Evolutionary conservation across 208 protist genomes (phyloP).

Genomic region (Blechomonas ayalai): DNA sequence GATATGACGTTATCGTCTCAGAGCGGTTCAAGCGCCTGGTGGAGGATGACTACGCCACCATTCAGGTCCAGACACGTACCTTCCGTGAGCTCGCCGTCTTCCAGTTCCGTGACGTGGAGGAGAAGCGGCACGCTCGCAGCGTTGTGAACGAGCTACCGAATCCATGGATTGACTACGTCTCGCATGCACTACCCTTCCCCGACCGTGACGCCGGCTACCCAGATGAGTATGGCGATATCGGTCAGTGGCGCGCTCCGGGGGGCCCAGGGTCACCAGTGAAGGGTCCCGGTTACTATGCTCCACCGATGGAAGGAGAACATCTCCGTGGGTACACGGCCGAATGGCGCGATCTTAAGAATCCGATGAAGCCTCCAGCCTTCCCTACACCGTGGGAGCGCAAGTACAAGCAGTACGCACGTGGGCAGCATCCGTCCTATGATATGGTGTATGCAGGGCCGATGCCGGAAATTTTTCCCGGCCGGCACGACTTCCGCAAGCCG

Average conservation of each 20-base stretch:
- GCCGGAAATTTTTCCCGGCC: constrained; percentile 87
- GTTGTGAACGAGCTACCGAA: constrained; percentile 82
- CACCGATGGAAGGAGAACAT: constrained; percentile 86
- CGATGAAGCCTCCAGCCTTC: constrained; percentile 80
- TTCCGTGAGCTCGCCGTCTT: constrained; percentile 88
- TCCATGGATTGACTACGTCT: constrained; percentile 84
- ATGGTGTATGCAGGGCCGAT: constrained; percentile 88
- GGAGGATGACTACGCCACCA: constrained; percentile 88
- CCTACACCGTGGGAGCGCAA: constrained; percentile 85
- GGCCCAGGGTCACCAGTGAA: constrained; percentile 77
- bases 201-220: constrained; percentile 87
- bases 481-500: constrained; percentile 80
- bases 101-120: constrained; percentile 82
- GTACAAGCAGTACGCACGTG: constrained; percentile 87
- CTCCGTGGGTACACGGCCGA: constrained; percentile 81
- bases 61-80: constrained; percentile 81
- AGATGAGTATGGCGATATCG: constrained; percentile 89
- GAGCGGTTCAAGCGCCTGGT: constrained; percentile 74
- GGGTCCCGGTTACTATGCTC: constrained; percentile 84
- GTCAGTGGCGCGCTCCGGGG: constrained; percentile 84
- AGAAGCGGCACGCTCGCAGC: constrained; percentile 70
- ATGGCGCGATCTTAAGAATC: constrained; percentile 86
- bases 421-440: constrained; percentile 88
- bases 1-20: constrained; percentile 75
- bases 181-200: constrained; percentile 84